Base-by-base conservation (phyloP, 345 rosid genomes). In the Citrus maxima region DNA sequence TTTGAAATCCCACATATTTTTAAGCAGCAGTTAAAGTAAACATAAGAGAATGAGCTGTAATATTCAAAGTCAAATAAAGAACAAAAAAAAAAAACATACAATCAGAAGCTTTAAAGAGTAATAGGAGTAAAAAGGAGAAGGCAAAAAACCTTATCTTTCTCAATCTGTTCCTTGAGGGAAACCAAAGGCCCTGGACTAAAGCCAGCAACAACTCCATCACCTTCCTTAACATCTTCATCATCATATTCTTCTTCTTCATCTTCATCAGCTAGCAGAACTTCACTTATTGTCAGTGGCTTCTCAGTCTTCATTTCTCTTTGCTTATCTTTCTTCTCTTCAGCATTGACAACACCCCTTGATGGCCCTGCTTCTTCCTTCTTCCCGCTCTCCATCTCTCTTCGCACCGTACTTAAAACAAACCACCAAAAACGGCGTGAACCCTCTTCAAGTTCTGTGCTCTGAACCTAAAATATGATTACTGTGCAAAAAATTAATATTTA, bases 81-180 rank as follows among this genome's bases (percentile, higher is more conserved):
- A 72, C 10, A 7, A 37, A 62, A 68, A 58, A 58, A 56, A 19
- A 1, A 56, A 10, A 56, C 46, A 32, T 34, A 14, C 46, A 74
- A 49, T 51, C 58, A 24, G 49, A 51, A 34, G 14, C 40, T 25
- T 21, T 12, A 4, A 38, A n/a, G 5, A 28, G 8, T 7, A 27
- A 66, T 46, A 56, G 14, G 14, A 24, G 58, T 13, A 6, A 72
- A 8, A 27, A 32, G 49, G 40, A 9, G 49, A 40, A 25, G 19
- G 30, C 28, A 16, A 73, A 79, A 79, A 66, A 87, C 92, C 90
- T 89, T 83, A 84, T 87, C 90, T 82, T 87, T 87, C 75, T 89
- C 90, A 78, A 89, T 77, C 83, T 87, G 90, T 72, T 89, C 89
- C 79, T 87, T 87, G 84, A 89, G 90, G 74, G 92, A 83, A 64